These are phyloP conservation scores for Spergularia marina DNA, from an alignment of 148 eudicot species.

Conservation along the genomic window DNA sequence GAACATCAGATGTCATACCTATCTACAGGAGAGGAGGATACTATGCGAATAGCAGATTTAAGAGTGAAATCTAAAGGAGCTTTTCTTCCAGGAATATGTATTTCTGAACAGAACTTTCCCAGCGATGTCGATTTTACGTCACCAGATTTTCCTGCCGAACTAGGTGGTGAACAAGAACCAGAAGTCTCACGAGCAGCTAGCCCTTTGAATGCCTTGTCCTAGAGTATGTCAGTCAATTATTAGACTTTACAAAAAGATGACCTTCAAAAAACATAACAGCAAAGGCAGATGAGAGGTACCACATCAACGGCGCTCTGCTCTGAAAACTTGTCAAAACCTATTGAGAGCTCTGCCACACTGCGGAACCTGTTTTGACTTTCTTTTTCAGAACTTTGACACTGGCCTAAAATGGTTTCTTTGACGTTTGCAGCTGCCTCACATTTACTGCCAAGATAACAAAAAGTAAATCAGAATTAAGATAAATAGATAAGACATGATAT, in stretches of 20 bases:
- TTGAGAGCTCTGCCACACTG: constrained; percentile 68
- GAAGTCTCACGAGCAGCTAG: constrained; percentile 55
- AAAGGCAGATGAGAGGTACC: constrained; percentile 37
- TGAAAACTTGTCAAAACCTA: constrained; percentile 49
- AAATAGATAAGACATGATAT: neutral
- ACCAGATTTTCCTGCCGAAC: constrained; percentile 36
- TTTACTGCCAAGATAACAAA: constrained; percentile 35
- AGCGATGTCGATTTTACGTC: constrained; percentile 31
- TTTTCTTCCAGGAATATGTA: constrained; percentile 46
- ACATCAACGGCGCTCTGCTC: constrained; percentile 55
- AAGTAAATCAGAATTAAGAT: constrained; percentile 10
- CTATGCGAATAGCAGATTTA: constrained; percentile 73
- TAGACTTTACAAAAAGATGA: neutral
- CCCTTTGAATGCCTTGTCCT: constrained; percentile 89
- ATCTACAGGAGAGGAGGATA: constrained; percentile 68
- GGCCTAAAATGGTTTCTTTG: constrained; percentile 27
- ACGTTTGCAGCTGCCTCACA: constrained; percentile 35
- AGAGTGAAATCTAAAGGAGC: constrained; percentile 82
- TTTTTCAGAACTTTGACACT: constrained; percentile 38
- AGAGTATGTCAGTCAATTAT: constrained; percentile 16
- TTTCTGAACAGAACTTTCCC: constrained; percentile 48
- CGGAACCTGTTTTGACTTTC: constrained; percentile 47
- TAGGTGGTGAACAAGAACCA: constrained; percentile 41
- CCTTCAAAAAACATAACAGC: neutral
- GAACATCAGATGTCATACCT: constrained; percentile 48